Conservation (phyloP, 345 rosid genomes). For the Theobroma cacao region DNA sequence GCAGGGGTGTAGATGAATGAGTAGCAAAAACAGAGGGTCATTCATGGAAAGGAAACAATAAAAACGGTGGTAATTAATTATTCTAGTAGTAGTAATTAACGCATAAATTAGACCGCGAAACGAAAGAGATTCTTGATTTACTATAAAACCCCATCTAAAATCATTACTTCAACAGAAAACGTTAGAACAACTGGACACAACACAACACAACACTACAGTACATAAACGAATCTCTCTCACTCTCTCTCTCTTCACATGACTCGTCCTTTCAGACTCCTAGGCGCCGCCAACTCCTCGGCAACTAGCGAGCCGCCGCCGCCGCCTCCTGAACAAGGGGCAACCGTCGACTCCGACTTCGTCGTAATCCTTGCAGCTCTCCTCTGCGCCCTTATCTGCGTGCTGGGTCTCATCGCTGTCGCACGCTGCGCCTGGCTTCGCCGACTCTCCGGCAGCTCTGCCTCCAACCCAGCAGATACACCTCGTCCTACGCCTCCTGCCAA, state of each 20-base stretch:
- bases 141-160: not conserved
- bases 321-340: slow-evolving; percentile 16
- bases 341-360: slow-evolving; percentile 66
- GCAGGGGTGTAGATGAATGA: not conserved
- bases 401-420: slow-evolving; percentile 82
- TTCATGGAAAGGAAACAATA: not conserved
- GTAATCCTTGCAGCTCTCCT: slow-evolving; percentile 84
- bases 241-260: slow-evolving; percentile 51
- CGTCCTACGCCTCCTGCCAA: slow-evolving; percentile 51
- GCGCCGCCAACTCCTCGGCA: slow-evolving; percentile 43
- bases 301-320: slow-evolving; percentile 11
- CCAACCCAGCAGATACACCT: slow-evolving; percentile 8
- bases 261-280: slow-evolving; percentile 57
- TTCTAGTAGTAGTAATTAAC: not conserved
- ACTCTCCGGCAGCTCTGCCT: slow-evolving; percentile 32
- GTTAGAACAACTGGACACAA: not conserved
- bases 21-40: not conserved
- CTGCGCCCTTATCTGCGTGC: slow-evolving; percentile 79
- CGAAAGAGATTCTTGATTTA: not conserved
- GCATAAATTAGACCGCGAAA: too few relatives aligned
- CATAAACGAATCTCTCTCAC: not conserved
- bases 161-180: not conserved
- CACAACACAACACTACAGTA: not conserved
- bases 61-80: not conserved
- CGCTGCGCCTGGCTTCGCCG: slow-evolving; percentile 95